Base-by-base conservation (phyloP, 495 filamentous ascomycete genomes). In the Aspergillus campestris region DNA sequence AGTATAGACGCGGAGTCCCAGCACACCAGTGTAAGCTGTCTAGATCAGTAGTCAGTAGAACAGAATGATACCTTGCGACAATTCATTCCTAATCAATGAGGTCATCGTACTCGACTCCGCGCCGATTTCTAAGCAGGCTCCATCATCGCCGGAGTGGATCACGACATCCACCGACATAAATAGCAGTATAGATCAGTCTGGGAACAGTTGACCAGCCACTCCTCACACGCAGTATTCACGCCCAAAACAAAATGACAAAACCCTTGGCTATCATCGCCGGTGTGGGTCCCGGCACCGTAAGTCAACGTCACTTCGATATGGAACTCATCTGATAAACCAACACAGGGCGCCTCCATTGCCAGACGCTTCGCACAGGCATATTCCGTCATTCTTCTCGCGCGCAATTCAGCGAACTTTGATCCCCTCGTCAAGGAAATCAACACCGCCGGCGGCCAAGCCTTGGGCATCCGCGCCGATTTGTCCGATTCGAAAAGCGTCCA, bases 391-490 rank as follows among this genome's bases (percentile, higher is more conserved):
- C 68, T 92, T 9, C 72, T 94, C 5, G 78, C 87, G 24, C 81
- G 89, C 31, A 83, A 76, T 27, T 74, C 84, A 0, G 63, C 73
- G 11, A 88, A 71, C 61, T 88, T 81, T 65, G 66, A 78, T 29
- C 56, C 70, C 35, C 70, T 89, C n/a, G 83, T 89, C 4, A 52
- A 77, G 33, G 85, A 89, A 50, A 90, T 95, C 64, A 82, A 83
- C 51, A 54, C 65, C 24, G 62, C 59, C 15, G 83, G 86, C 40
- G 86, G 87, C 11, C 73, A 80, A 40, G 89, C 89, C 1, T 65
- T 88, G 27, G 89, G 88, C 13, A 80, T 94, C 53, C 79, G 77
- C 51, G 72, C 87, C 13, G 88, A 95, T 58, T 70, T 86, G 3
- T 72, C 81, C 0, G 77, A 85, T 60, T 60, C 74, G 1, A 61